These are phyloP conservation scores for Apiospora koreana DNA, from an alignment of 2,329 filamentous ascomycete genomes.

Conservation along the genomic window DNA sequence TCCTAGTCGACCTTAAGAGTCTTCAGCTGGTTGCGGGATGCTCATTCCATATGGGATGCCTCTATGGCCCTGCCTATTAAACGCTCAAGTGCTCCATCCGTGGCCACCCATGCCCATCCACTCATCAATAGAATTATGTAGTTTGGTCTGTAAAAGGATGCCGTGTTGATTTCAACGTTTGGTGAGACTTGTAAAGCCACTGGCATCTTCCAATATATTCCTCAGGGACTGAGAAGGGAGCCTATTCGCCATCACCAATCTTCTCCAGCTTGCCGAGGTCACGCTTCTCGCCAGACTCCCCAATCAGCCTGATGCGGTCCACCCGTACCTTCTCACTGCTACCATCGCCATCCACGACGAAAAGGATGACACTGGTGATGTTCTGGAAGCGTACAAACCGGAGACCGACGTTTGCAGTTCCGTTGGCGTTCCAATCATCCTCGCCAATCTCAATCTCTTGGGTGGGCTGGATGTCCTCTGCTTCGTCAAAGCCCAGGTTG, in stretches of 20 bases:
- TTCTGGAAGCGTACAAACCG: conserved; percentile 98
- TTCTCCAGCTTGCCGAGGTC: conserved; percentile 96
- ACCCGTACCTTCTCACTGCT: conserved; percentile 84
- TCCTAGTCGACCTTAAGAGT: not conserved
- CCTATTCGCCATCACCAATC: conserved; percentile 64
- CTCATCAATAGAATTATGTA: not conserved
- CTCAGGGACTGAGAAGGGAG: too few species aligned
- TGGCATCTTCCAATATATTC: too few species aligned
- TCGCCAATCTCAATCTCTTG: conserved; percentile 76
- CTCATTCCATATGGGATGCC: not conserved
- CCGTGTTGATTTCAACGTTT: not conserved
- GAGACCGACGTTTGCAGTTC: conserved; percentile 71
- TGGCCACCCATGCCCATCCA: too few species aligned
- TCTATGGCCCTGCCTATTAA: not conserved
- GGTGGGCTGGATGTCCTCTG: conserved; percentile 79
- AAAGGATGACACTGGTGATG: conserved; percentile 81
- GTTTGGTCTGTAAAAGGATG: not conserved
- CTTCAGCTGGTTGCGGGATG: not conserved
- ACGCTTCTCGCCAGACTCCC: conserved; percentile 87
- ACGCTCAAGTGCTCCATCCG: not conserved
- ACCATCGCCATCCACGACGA: conserved; percentile 83
- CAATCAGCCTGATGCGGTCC: conserved; percentile 77
- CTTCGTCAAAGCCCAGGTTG: conserved; percentile 93
- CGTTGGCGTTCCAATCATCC: conserved; percentile 79
- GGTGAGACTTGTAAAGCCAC: too few species aligned